Evolutionary conservation across 345 rosid species (phyloP), one percentile per base, ranked within the genome.

Genomic region (Syzygium oleosum): DNA sequence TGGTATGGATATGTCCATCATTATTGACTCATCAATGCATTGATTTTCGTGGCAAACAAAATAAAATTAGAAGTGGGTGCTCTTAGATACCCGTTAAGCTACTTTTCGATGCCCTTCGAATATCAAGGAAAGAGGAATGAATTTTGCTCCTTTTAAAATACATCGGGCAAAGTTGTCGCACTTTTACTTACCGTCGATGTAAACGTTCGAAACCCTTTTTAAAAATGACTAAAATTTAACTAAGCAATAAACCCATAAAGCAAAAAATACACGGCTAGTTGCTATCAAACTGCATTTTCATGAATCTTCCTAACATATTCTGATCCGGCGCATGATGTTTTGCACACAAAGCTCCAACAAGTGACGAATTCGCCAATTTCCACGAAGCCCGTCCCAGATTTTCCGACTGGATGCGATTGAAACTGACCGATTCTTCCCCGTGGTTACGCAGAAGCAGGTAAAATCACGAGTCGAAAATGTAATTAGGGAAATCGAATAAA

Each of bases 141-240:
- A 52, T 52, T 15, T 14, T 13, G 6, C 54, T 12, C n/a, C 2
- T 27, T 13, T 61, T 31, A 34, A 68, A 3, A 17, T 68, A 31
- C 11, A 31, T 31, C 6, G 1, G 2, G 8, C 5, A 0, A 16
- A 68, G 9, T 5, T 4, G 12, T 16, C 1, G 77, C 22, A 4
- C 34, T 63, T 63, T 7, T 29, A 65, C 9, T 15, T 29, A 15
- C 19, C 3, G 9, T 3, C 5, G 78, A 3, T 29, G 7, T 6
- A 4, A 29, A 43, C 46, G 46, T 43, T 43, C 46, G 6, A 43
- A 43, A 43, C 46, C 46, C 46, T 43, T 43, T 41, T 43, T 43
- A 6, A 43, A 43, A 43, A 43, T 43, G 46, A 43, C 31, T 2
- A 11, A 73, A 73, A 17, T 34, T 17, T 0, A 73, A 73, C 2